Percentiles rank a stretch among this genome's conserved stretches.
Conservation (phyloP, 495 filamentous ascomycete genomes). For the Rhizodiscina lignyota region DNA sequence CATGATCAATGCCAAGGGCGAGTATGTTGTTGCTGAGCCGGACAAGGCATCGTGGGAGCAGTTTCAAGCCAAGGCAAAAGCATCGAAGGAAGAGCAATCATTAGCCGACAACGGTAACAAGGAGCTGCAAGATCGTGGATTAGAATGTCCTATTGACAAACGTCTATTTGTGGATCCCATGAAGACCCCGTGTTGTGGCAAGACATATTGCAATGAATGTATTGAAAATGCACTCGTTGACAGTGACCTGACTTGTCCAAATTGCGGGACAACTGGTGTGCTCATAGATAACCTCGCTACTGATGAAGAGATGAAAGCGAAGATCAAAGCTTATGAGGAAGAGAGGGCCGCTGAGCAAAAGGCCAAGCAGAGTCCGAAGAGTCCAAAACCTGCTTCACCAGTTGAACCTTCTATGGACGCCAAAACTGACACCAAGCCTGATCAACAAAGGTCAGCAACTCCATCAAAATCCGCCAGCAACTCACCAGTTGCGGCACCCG, state of each 20-base stretch:
- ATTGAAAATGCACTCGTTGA: conserved; percentile 95
- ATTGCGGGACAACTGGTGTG: conserved; percentile 75
- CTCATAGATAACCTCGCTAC: conserved; percentile 77
- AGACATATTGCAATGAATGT: conserved; percentile 97
- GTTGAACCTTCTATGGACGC: conserved; percentile 3
- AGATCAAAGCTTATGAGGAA: conserved; percentile 63
- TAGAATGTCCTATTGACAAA: conserved; percentile 91
- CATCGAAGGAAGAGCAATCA: conserved; percentile 61
- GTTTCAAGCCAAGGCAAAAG: conserved; percentile 83
- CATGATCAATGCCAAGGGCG: conserved; percentile 94
- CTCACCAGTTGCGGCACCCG: not conserved
- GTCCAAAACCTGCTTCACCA: conserved; percentile 16
- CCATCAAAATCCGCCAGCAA: not conserved
- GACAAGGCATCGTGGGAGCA: conserved; percentile 93
- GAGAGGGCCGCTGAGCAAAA: conserved; percentile 44
- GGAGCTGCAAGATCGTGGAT: conserved; percentile 66
- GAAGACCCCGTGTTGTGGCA: conserved; percentile 94
- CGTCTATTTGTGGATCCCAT: conserved; percentile 92
- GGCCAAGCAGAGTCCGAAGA: conserved; percentile 29
- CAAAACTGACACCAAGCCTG: not conserved
- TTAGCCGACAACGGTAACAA: conserved; percentile 56
- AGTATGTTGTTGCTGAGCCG: conserved; percentile 86
- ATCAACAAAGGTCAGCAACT: not conserved
- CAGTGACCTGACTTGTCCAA: conserved; percentile 90
- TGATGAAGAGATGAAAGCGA: conserved; percentile 60